Conservation (phyloP, 2,329 filamentous ascomycete species). For the Mollisiaceae sp. region DNA sequence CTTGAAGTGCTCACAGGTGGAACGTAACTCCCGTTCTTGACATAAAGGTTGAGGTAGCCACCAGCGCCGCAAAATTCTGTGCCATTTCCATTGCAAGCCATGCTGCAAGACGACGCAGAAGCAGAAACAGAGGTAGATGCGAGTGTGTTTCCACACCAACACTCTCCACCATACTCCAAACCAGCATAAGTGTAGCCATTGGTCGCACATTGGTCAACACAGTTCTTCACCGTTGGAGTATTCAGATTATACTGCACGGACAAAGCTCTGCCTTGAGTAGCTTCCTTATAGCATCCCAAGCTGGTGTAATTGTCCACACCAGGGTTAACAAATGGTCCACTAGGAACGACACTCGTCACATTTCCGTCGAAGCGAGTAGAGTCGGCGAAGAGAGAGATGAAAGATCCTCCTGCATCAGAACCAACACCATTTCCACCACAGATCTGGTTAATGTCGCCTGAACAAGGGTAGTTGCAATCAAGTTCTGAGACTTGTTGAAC, state of each 20-base stretch:
- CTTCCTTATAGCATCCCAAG: slow-evolving; percentile 47
- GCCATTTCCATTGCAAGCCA: slow-evolving; percentile 32
- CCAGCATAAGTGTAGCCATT: slow-evolving; percentile 47
- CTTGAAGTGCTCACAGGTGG: slow-evolving; percentile 17
- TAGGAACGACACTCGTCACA: slow-evolving; percentile 12
- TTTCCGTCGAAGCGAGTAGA: slow-evolving; percentile 34
- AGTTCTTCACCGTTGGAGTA: slow-evolving; percentile 27
- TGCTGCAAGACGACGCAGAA: slow-evolving; percentile 39
- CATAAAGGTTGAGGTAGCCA: slow-evolving; percentile 37
- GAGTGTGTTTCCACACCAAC: slow-evolving; percentile 41
- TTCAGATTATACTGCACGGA: slow-evolving; percentile 23
- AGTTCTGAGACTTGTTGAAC: slow-evolving; percentile 48
- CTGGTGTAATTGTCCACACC: slow-evolving; percentile 41
- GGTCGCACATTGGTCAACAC: slow-evolving; percentile 30
- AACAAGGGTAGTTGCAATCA: slow-evolving; percentile 58
- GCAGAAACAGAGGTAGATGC: slow-evolving; percentile 29
- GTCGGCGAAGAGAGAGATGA: slow-evolving; percentile 55
- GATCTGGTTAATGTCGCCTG: slow-evolving; percentile 53
- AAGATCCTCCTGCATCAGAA: slow-evolving; percentile 44
- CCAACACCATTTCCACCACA: slow-evolving; percentile 58
- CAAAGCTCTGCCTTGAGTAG: slow-evolving; percentile 38
- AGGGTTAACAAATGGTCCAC: slow-evolving; percentile 37
- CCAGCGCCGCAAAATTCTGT: slow-evolving; percentile 44
- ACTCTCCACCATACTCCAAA: slow-evolving; percentile 39
- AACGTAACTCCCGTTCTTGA: slow-evolving; percentile 28